A percentile compares a stretch with the other conserved stretches of the same genome.
phyloP scores from a whole-genome alignment of 1,139 yeast genomes.

The Blastobotrys illinoisensis region DNA sequence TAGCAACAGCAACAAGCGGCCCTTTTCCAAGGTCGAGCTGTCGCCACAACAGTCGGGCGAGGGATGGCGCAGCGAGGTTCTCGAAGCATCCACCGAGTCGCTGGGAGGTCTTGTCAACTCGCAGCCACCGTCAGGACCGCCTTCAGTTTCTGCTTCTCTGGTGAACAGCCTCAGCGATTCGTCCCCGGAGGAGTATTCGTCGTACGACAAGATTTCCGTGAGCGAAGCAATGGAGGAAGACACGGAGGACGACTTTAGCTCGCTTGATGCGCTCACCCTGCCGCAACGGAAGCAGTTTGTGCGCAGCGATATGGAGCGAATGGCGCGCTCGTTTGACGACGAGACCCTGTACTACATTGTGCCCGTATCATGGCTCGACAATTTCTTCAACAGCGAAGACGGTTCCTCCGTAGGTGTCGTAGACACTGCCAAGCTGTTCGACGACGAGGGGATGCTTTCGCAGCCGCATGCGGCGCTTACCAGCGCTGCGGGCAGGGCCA shows the following conservation, averaged over 20 bases:
- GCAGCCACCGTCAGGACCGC: background rate
- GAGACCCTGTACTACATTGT: background rate
- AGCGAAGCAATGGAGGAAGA: background rate
- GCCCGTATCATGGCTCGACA: background rate
- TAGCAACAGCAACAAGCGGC: constrained; percentile 1
- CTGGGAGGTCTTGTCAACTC: background rate
- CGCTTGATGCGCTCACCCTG: background rate
- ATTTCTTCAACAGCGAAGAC: background rate
- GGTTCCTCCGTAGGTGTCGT: background rate
- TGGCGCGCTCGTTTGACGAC: background rate
- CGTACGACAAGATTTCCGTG: background rate
- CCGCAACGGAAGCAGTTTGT: background rate
- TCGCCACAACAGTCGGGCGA: background rate
- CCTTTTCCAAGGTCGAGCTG: background rate
- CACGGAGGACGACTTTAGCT: background rate
- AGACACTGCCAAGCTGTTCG: background rate
- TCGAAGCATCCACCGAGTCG: background rate
- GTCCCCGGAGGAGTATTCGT: background rate
- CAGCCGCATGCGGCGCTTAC: background rate
- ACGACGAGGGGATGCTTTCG: background rate
- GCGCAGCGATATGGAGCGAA: background rate
- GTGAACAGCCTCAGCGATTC: background rate
- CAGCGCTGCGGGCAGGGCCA: constrained; percentile 3
- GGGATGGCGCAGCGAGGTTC: background rate
- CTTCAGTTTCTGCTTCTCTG: background rate